phyloP scores from a whole-genome alignment of 495 filamentous ascomycete species.

The Aspergillus affinis region DNA sequence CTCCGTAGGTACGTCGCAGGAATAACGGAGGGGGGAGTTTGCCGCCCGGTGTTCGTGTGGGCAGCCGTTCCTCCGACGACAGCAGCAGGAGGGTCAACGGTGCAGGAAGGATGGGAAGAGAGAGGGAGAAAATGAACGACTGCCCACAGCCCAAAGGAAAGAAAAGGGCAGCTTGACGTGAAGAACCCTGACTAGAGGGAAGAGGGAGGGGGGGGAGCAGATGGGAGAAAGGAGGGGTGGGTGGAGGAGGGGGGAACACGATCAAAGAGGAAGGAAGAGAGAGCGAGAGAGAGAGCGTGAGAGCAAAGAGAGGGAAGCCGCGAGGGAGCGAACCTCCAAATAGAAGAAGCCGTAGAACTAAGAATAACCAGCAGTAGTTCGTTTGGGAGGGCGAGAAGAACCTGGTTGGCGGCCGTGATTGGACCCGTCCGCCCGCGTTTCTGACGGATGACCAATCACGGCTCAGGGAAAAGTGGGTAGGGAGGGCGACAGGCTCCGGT shows the following conservation, averaged over 20 bases:
- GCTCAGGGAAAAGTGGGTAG: constrained; percentile 5
- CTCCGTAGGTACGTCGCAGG: neutral
- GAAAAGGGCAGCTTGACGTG: constrained; percentile 24
- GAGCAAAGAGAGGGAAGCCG: constrained; percentile 19
- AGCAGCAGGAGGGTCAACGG: constrained; percentile 21
- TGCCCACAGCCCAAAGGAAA: constrained; percentile 27
- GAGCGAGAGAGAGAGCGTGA: constrained; percentile 26
- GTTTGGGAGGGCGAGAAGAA: constrained; percentile 20
- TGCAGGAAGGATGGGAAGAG: constrained; percentile 12
- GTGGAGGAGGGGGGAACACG: constrained; percentile 16
- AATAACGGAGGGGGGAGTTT: constrained; percentile 12
- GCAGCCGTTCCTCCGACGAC: constrained; percentile 45
- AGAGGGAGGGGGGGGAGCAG: constrained; percentile 21
- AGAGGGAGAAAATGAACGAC: constrained; percentile 24
- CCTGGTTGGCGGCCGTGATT: constrained; percentile 18
- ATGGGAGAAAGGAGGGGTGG: constrained; percentile 14
- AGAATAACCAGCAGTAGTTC: constrained; percentile 22
- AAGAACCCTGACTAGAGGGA: constrained; percentile 19
- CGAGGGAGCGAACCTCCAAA: neutral
- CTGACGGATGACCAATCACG: constrained; percentile 19
- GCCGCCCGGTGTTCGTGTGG: constrained; percentile 25
- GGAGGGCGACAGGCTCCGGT: constrained; percentile 14
- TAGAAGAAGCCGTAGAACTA: constrained; percentile 8
- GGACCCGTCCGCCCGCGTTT: constrained; percentile 24
- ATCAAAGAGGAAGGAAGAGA: constrained; percentile 21